Base-by-base conservation (phyloP, 768 basidiomycete genomes). In the Hebeloma cylindrosporum region DNA sequence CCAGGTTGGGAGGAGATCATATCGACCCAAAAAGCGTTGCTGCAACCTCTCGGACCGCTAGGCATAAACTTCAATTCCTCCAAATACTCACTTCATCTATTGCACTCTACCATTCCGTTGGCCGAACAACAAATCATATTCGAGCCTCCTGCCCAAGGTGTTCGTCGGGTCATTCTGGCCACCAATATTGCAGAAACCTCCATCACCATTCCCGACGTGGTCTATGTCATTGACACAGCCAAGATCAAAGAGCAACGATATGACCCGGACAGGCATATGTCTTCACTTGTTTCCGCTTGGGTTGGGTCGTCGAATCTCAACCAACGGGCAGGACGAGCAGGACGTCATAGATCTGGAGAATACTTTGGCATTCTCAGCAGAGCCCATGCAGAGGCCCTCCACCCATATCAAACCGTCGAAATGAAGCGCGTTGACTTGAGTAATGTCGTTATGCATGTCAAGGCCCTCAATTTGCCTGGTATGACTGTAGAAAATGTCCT, bases 141-240 rank as follows among this genome's bases (percentile, higher is more conserved):
- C 59, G 83, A 89, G 16, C 87, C 91, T 1, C 86, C 93, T 5
- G 75, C 82, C 0, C 48, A 60, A 2, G 91, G 91, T 7, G 74
- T 91, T 14, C 83, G 93, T 43, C 82, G 93, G 18, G 75, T 98
- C 58, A 95, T 98, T 53, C 73, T 97, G 36, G 80, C 93, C 4
- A 98, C 94, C 28, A 96, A 96, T 61, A 93, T 96, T 33, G 93
- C 93, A 9, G 94, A 97, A 66, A 94, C 93, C 3, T 93, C 91
- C 3, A 76, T 96, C 54, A 97, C 94, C 3, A 95, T 97, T 53
- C 93, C 93, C 1, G 90, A 95, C 53, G 90, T 96, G 18, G 90
- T 95, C 7, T 93, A 90, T 56, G 94, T 98, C 22, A 82, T 97
- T 32, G 95, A 98, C 58, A 78, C 88, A 0, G 94, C 80, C 13